A percentile compares a stretch with the other conserved stretches of the same genome.
These are phyloP conservation scores for Nematodospora anomalae DNA, from an alignment of 1,139 yeast species.

Conservation along the genomic window DNA sequence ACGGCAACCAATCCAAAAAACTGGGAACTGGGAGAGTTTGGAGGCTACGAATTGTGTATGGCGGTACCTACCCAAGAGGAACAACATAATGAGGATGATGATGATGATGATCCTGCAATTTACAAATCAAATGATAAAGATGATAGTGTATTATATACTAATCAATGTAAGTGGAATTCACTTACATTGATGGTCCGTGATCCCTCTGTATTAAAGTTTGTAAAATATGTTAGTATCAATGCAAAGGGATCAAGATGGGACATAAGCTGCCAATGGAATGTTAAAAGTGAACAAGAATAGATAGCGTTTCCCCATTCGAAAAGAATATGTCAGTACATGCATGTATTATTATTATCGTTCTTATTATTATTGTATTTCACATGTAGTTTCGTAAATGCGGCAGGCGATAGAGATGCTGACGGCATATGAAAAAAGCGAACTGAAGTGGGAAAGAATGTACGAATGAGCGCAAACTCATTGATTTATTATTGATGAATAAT, in stretches of 20 bases:
- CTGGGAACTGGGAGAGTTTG: conserved; percentile 86
- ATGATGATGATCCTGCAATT: conserved; percentile 58
- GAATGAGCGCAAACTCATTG: too few species aligned
- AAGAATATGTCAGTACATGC: too few species aligned
- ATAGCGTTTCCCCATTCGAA: too few species aligned
- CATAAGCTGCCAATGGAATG: conserved; percentile 76
- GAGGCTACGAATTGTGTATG: conserved; percentile 95
- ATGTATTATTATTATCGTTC: too few species aligned
- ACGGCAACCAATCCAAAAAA: conserved; percentile 48
- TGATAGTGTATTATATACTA: conserved; percentile 77
- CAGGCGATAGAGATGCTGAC: too few species aligned
- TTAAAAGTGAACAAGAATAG: conserved; percentile 36
- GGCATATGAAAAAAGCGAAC: too few species aligned
- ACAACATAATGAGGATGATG: conserved; percentile 44
- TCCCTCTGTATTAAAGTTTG: conserved; percentile 79
- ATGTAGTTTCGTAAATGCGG: too few species aligned
- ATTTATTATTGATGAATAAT: too few species aligned
- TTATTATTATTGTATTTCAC: too few species aligned
- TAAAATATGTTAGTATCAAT: conserved; percentile 84
- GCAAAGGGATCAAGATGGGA: conserved; percentile 97
- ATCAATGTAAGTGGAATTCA: conserved; percentile 83
- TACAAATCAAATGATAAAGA: conserved; percentile 57
- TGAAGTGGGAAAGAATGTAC: too few species aligned
- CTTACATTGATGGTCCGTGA: conserved; percentile 80
- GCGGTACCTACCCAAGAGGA: conserved; percentile 49